Evolutionary conservation across 179 eudicot genomes (phyloP), one percentile per base, ranked within the genome.

Genomic region (Spergularia azorica): DNA sequence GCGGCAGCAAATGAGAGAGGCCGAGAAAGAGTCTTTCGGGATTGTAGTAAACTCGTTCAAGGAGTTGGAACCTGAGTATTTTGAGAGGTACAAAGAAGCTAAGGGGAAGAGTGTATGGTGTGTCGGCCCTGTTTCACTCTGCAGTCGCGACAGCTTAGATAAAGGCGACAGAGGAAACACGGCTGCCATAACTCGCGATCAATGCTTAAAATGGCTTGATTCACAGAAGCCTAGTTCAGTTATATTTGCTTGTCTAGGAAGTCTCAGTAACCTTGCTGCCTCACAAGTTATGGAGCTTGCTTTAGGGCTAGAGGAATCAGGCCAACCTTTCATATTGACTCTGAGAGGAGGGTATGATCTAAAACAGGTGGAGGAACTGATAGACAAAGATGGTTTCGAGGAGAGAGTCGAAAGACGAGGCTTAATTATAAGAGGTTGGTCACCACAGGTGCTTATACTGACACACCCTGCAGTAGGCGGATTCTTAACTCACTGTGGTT

Each of bases 401-500:
- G 80, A 86, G 56, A 84, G 93, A 75, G 73, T 72, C 8, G 59
- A 78, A 77, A 87, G 66, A 5, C 81, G 83, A 74, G 90, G 91
- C 5, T 84, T 91, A 18, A 50, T 88, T 12, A 80, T 91, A 58
- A 79, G 79, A 38, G 93, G 93, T 4, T 88, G 90, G 92, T 89
- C 91, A 8, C 91, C 95, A 2, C 95, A 90, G 58, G 86, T 90
- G 56, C 38, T 87, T 15, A 90, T 90, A 18, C 54, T 90, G 60
- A 80, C 87, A 16, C 91, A 89, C 72, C 74, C 86, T 2, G 76
- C 92, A 0, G 61, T 84, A 1, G 89, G 87, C 13, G 88, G 83
- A 12, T 90, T 90, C 81, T 64, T 89, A 39, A 89, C 92, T 7
- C 95, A 89, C 55, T 90, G 95, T 56, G 91, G 93, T 3, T 91